Percentiles rank a stretch among this genome's conserved stretches.
phyloP scores from a whole-genome alignment of 1,284 basidiomycete species.

The Sutorius eximius region DNA sequence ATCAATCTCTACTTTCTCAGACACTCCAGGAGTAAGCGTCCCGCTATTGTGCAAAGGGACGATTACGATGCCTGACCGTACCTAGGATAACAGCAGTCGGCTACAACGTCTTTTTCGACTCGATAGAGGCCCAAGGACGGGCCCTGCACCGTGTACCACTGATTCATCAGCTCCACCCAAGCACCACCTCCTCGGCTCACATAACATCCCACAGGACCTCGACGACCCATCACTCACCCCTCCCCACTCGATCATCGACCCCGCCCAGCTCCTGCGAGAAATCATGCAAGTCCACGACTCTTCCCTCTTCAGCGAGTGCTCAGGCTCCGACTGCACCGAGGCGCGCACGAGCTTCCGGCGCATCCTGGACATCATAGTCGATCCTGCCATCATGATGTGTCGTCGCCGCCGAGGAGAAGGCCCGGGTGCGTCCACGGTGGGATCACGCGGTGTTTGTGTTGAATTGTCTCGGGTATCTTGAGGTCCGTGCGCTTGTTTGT shows the following conservation, averaged over 20 bases:
- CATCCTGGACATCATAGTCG: slow-evolving; percentile 79
- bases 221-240: slow-evolving; percentile 78
- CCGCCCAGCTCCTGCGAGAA: slow-evolving; percentile 81
- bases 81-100: slow-evolving; percentile 76
- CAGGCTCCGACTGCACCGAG: slow-evolving; percentile 17
- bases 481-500: slow-evolving; percentile 49
- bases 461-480: slow-evolving; percentile 81
- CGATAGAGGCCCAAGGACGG: slow-evolving; percentile 79
- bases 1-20: slow-evolving; percentile 71
- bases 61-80: not conserved
- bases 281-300: slow-evolving; percentile 87
- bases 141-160: slow-evolving; percentile 70
- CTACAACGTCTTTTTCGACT: slow-evolving; percentile 83
- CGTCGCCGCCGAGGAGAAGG: slow-evolving; percentile 65
- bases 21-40: slow-evolving; percentile 77
- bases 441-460: slow-evolving; percentile 80
- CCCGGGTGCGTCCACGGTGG: slow-evolving; percentile 57
- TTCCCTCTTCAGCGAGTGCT: slow-evolving; percentile 64
- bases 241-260: slow-evolving; percentile 77
- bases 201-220: slow-evolving; percentile 52
- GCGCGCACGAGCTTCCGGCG: slow-evolving; percentile 44
- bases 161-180: slow-evolving; percentile 42
- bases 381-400: slow-evolving; percentile 81
- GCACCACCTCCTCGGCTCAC: not conserved
- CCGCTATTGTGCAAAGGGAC: not conserved